A percentile compares a stretch with the other conserved stretches of the same genome.
Conservation (phyloP, 129 eudicot species). For the Helianthus annuus region DNA sequence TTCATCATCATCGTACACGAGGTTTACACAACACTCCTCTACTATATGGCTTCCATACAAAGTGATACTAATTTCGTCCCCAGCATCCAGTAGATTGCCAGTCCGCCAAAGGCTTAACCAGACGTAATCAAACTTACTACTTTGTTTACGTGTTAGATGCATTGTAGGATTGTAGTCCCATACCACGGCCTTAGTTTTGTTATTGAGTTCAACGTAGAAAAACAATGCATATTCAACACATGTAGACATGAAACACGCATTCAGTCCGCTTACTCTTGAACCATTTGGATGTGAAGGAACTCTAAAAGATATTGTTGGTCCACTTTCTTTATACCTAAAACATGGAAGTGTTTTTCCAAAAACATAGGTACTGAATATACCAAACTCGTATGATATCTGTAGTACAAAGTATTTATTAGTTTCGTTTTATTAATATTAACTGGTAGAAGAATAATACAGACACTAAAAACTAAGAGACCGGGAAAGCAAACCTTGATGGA, state of each 20-base stretch:
- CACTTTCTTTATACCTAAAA: neutral
- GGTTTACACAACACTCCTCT: slow-evolving; percentile 7
- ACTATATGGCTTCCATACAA: neutral
- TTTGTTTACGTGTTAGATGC: neutral
- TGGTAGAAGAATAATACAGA: neutral
- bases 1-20: neutral
- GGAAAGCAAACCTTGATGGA: neutral
- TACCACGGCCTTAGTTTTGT: neutral
- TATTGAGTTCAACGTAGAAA: neutral
- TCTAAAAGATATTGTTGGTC: slow-evolving; percentile 8
- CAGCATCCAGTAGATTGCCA: slow-evolving; percentile 1
- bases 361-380: slow-evolving; percentile 6
- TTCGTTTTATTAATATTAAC: neutral
- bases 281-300: slow-evolving; percentile 4
- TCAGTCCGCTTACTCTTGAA: neutral
- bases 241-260: neutral
- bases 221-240: too few relatives aligned
- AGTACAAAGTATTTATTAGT: neutral
- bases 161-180: neutral
- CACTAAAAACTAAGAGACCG: neutral
- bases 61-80: neutral
- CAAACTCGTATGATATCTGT: slow-evolving; percentile 16
- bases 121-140: neutral
- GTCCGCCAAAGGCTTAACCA: slow-evolving; percentile 11
- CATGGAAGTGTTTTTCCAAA: neutral